A percentile compares a stretch with the other conserved stretches of the same genome.
These are phyloP conservation scores for Aschersonia sp. DNA, from an alignment of 2,329 filamentous ascomycete species.

Conservation along the genomic window DNA sequence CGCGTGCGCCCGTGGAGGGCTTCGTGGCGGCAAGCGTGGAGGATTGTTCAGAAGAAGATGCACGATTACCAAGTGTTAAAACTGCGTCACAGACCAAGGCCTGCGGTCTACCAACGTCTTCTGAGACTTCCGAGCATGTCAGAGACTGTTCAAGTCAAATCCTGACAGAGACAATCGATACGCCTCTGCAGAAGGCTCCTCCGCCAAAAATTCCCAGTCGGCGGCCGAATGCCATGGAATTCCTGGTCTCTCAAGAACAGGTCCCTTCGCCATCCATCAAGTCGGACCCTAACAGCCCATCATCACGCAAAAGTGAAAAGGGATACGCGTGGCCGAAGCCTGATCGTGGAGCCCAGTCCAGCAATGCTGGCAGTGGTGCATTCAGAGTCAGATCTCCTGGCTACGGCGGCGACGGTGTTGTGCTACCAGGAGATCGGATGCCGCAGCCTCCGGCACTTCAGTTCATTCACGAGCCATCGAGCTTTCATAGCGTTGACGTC, in stretches of 20 bases:
- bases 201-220: conserved; percentile 1
- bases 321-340: conserved; percentile 1
- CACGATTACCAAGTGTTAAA: neutral
- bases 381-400: neutral
- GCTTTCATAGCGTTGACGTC: neutral
- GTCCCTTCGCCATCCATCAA: conserved; percentile 3
- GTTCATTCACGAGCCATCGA: neutral
- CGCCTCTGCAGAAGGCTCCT: conserved; percentile 1
- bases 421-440: neutral
- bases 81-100: neutral
- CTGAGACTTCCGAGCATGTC: no score
- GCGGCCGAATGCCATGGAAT: conserved; percentile 8
- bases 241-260: conserved; percentile 5
- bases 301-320: conserved; percentile 1
- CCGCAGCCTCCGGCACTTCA: neutral
- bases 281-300: conserved; percentile 2
- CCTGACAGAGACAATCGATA: neutral
- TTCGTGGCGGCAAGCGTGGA: conserved; percentile 4
- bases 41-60: conserved; percentile 4
- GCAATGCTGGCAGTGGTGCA: neutral
- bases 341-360: neutral
- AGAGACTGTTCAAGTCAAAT: neutral
- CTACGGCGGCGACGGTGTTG: conserved; percentile 1
- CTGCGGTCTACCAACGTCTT: no score
- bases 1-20: neutral